Evolutionary conservation across 2,329 filamentous ascomycete genomes (phyloP), one percentile per base, ranked within the genome.

Genomic region (Trichothecium roseum): DNA sequence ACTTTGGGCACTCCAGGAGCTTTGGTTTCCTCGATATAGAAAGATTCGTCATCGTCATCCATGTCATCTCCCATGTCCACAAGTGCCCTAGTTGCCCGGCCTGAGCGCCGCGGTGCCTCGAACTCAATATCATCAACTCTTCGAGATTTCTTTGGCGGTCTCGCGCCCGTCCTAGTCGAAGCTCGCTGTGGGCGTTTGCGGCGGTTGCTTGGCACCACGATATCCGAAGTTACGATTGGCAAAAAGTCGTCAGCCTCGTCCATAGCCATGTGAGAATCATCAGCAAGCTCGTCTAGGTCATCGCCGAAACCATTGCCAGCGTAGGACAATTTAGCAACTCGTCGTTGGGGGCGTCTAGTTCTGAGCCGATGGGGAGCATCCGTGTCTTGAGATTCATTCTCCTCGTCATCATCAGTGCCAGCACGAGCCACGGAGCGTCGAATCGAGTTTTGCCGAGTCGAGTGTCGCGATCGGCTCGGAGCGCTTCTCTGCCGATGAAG

Each of bases 11-110:
- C 60, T 13, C 49, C 57, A 0, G 54, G 48, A 0, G 59, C 45
- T 35, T 57, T 66, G 18, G 68, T 63, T 2, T 73, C 71, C 1
- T 66, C 59, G 2, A 60, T 48, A 42, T 68, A 72, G 35, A 71
- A 63, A 2, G 58, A 60, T 13, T 83, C 74, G 8, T 81, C 74
- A 28, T 82, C 72, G 38, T 75, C 59, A 3, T 72, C 60, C 2
- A 68, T 62, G 2, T 59, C 57, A 42, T 81, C 78, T 4, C 50
- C 51, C 62, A 74, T 70, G 38, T 45, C 64, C 17, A 48, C 53
- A 2, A 48, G 57, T 37, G 62, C 59, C 36, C 60, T 64, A 6
- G 54, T 70, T 1, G 66, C 53, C 24, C 72, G 59, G 1, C 54
- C 55, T 1, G 71, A 74, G 27, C 70, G 63, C 24, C 72, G 64